Evolutionary conservation across 257 asterid species (phyloP).

Genomic region (Lycium barbarum): DNA sequence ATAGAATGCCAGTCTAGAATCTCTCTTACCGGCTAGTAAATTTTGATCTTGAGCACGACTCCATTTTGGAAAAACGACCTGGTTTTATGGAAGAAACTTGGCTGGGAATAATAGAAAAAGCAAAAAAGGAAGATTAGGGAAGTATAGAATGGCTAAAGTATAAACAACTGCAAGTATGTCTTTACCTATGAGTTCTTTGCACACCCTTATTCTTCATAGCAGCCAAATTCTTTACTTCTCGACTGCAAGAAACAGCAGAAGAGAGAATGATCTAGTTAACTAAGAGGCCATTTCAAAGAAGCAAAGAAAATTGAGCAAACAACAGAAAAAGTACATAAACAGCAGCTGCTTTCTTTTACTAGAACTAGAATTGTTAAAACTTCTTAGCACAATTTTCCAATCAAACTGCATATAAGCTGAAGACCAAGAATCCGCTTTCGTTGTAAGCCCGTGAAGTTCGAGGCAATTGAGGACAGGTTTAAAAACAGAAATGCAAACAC

Average conservation of each 20-base stretch:
- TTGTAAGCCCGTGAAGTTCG: background rate
- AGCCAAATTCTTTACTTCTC: slow-evolving; percentile 74
- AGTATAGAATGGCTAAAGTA: background rate
- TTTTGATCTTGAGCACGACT: slow-evolving; percentile 39
- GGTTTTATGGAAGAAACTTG: slow-evolving; percentile 34
- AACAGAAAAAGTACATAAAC: background rate
- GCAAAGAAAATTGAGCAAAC: background rate
- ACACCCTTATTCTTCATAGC: slow-evolving; percentile 65
- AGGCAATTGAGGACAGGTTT: background rate
- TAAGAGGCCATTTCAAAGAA: background rate
- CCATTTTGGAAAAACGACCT: slow-evolving; percentile 27
- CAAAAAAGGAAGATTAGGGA: background rate
- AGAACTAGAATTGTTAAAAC: background rate
- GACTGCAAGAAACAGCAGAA: slow-evolving; percentile 50
- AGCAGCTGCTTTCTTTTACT: background rate
- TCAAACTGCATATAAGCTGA: background rate
- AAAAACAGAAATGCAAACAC: background rate
- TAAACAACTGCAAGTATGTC: slow-evolving; percentile 16
- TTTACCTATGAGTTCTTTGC: slow-evolving; percentile 59
- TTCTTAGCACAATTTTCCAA: background rate
- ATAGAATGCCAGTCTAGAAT: background rate
- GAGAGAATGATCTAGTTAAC: slow-evolving; percentile 28
- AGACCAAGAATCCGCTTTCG: slow-evolving; percentile 1
- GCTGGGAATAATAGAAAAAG: slow-evolving; percentile 8
- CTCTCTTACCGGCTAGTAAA: slow-evolving; percentile 28